Evolutionary conservation across 495 filamentous ascomycete species (phyloP), one percentile per base, ranked within the genome.

Genomic region (Neurospora sp.): DNA sequence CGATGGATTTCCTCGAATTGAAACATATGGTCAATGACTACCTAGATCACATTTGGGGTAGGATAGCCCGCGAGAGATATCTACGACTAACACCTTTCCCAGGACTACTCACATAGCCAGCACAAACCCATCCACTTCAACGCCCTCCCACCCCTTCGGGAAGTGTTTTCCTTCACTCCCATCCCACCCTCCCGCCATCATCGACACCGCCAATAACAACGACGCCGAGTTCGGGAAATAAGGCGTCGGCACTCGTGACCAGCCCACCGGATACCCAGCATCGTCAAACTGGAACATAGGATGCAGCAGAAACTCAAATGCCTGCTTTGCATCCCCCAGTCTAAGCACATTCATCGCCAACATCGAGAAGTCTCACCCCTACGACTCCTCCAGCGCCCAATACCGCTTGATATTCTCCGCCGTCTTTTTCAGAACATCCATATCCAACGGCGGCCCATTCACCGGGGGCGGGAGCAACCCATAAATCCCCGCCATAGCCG

Each of bases 321-420:
- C 27, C 27, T 31, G 27, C 27, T 31, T 31, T 31, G 27, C 27
- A 31, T 31, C 27, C 27, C 27, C 27, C 27, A 31, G 27, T 31
- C 27, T 31, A 31, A 31, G 27, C 27, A 31, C 27, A 31, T 31
- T 31, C 27, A 31, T 31, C 27, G 27, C 27, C 27, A 31, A 31
- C 27, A 31, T 31, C 27, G 27, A 31, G 27, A 31, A 3, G 27
- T 31, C 27, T 2, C 27, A 31, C 27, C 85, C 85, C 75, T 84
- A 87, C 39, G 80, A 83, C 53, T 84, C 79, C 3, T 81, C 80
- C 74, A 87, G 81, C 74, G 83, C 80, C 86, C 85, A 88, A 16
- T 81, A 75, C 68, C 80, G 74, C 27, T 80, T 78, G 40, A 87
- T 85, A 74, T 80, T 83, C 0, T 74, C 76, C 42, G 84, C 82